These are phyloP conservation scores for Dendrobium officinale DNA, from an alignment of 106 monocot species.

Conservation along the genomic window DNA sequence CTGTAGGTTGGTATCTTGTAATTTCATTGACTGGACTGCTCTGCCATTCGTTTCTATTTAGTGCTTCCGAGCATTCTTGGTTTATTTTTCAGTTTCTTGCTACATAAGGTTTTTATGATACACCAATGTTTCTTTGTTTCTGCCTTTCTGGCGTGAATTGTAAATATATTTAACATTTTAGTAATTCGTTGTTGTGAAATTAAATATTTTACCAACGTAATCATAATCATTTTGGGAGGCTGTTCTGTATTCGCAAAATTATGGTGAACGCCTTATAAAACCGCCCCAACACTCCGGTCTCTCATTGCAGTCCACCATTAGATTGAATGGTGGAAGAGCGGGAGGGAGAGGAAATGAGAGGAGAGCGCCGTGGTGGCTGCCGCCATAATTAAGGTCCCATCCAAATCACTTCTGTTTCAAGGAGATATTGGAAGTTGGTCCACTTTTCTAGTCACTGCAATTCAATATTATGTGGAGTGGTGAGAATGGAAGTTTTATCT, in stretches of 20 bases:
- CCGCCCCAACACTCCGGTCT: not conserved
- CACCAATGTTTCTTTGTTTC: not conserved
- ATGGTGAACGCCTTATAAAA: not conserved
- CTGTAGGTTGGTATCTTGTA: slow-evolving; percentile 50
- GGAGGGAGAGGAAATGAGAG: not conserved
- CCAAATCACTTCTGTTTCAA: not conserved
- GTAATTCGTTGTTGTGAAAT: too few relatives aligned
- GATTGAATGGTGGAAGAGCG: not conserved
- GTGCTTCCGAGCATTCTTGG: not conserved
- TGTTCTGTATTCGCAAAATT: not conserved
- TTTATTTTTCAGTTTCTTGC: not conserved
- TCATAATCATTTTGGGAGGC: too few relatives aligned
- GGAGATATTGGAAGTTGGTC: not conserved
- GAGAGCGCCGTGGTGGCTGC: not conserved
- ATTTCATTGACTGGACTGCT: not conserved
- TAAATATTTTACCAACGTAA: too few relatives aligned
- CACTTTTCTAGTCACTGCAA: not conserved
- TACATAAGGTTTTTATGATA: not conserved
- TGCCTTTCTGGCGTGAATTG: not conserved
- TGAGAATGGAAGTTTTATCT: too few relatives aligned
- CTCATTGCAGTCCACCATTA: not conserved
- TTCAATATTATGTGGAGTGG: not conserved
- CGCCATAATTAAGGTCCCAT: not conserved
- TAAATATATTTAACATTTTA: too few relatives aligned
- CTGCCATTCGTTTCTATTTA: slow-evolving; percentile 5